phyloP scores from a whole-genome alignment of 2,329 filamentous ascomycete genomes.

The Colletotrichum lini region DNA sequence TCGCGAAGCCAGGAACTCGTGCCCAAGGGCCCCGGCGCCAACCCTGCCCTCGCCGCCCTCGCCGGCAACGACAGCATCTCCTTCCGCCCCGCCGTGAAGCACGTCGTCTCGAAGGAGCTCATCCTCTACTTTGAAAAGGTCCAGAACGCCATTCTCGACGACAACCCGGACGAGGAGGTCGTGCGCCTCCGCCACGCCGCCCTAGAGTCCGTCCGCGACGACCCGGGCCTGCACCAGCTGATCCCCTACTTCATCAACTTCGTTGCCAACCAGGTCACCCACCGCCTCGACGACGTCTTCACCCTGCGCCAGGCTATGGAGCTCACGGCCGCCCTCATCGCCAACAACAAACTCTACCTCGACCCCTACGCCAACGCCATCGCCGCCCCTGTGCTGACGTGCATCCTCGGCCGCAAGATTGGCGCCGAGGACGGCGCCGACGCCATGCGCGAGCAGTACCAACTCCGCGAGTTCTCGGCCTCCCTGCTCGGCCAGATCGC shows the following conservation, averaged over 20 bases:
- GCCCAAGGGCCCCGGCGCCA: constrained; percentile 90
- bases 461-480: constrained; percentile 86
- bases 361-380: constrained; percentile 75
- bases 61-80: constrained; percentile 86
- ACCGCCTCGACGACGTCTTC: constrained; percentile 91
- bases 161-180: constrained; percentile 84
- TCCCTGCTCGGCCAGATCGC: constrained; percentile 85
- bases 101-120: constrained; percentile 95
- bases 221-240: constrained; percentile 94
- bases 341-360: constrained; percentile 84
- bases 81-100: constrained; percentile 93
- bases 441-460: constrained; percentile 76
- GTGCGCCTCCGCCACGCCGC: constrained; percentile 83
- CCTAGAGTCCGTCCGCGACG: constrained; percentile 86
- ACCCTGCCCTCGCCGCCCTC: constrained; percentile 85
- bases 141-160: constrained; percentile 88
- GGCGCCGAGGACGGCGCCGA: constrained; percentile 71
- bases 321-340: constrained; percentile 85
- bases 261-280: constrained; percentile 95
- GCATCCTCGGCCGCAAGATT: constrained; percentile 86
- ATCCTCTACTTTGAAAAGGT: constrained; percentile 98
- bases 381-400: constrained; percentile 91
- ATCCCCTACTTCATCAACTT: constrained; percentile 98
- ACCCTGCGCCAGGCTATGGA: constrained; percentile 93
- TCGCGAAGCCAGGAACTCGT: constrained; percentile 87